Evolutionary conservation across 2,329 filamentous ascomycete genomes (phyloP), one percentile per base, ranked within the genome.

Genomic region (Fusarium agapanthi): DNA sequence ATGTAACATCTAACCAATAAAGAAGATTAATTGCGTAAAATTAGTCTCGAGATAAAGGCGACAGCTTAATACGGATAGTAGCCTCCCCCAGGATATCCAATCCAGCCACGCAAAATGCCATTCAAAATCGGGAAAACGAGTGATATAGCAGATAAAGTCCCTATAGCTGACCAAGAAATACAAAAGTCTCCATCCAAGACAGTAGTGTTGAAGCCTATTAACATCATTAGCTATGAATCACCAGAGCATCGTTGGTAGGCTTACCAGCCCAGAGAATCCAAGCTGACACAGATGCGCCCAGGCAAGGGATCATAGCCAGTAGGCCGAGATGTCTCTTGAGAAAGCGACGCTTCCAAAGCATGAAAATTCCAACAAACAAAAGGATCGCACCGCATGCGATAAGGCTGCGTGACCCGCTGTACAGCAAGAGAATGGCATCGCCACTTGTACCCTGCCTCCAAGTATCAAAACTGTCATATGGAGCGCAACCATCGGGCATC

Each of bases 231-330:
- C 12, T 4, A 14, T 14, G 15, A 20, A 11, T 18, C 1, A 11
- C 15, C 1, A 1, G 7, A 18, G 2, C 10, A 3, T 22, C 2
- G 0, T n/a, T 28, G 20, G 32, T 1, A 2, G 14, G 0, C 37
- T 30, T 20, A 24, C 51, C 51, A 4, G 28, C 20, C 51, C 37
- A 55, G 26, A 55, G 35, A 8, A 55, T 11, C 51, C 26, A 55
- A 8, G 51, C 35, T 24, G 51, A 55, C 26, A 55, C 51, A 16
- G 38, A 41, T 4, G 51, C 35, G 14, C 18, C 34, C 5, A 18
- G 26, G 24, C 50, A 53, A 38, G 50, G 50, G 2, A 53, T 28
- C 50, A 53, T 38, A 0, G 50, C 34, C 10, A 38, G 8, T 0
- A 38, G 13, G 0, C 35, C 35, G 11, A 41, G 37, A 15, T 20